These are phyloP conservation scores for Cladorrhinum sp. DNA, from an alignment of 2,329 filamentous ascomycete genomes.

Conservation along the genomic window DNA sequence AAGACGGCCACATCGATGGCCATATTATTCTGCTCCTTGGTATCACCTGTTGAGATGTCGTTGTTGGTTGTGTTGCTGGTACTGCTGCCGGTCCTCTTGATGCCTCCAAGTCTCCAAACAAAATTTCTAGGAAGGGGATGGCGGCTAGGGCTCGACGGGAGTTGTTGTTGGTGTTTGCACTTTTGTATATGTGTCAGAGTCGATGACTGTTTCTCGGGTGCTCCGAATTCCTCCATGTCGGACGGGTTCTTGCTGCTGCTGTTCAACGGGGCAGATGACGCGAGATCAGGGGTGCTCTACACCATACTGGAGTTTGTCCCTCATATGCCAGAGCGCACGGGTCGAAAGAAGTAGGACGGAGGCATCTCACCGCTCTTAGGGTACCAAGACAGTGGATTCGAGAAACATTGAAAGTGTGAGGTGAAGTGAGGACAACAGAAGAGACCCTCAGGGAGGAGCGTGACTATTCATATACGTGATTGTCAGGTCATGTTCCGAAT, in stretches of 20 bases:
- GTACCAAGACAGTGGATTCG: conserved; percentile 1
- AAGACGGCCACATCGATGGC: conserved; percentile 24
- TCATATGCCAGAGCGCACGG: conserved; percentile 28
- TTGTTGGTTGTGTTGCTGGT: conserved; percentile 14
- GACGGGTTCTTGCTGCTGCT: conserved; percentile 17
- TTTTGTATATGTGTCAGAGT: conserved; percentile 19
- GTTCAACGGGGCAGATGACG: conserved; percentile 24
- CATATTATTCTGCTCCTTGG: conserved; percentile 21
- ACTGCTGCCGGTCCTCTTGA: conserved; percentile 19
- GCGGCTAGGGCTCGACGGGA: background rate
- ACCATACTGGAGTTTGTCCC: conserved; percentile 21
- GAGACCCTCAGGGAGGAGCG: background rate
- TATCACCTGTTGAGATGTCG: conserved; percentile 8
- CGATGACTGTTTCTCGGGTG: background rate
- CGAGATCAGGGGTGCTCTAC: conserved; percentile 26
- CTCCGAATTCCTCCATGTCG: conserved; percentile 20
- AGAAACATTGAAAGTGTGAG: conserved; percentile 3
- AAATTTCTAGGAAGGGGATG: conserved; percentile 21
- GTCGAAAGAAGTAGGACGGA: conserved; percentile 30
- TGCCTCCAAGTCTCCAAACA: conserved; percentile 26
- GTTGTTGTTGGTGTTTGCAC: background rate
- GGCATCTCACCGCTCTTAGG: conserved; percentile 29
- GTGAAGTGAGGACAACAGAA: conserved; percentile 4
- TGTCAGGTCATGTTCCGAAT: conserved; percentile 18
- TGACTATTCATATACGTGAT: conserved; percentile 20